These are phyloP conservation scores for Hypholoma sublateritium DNA, from an alignment of 768 basidiomycete species.

Conservation along the genomic window DNA sequence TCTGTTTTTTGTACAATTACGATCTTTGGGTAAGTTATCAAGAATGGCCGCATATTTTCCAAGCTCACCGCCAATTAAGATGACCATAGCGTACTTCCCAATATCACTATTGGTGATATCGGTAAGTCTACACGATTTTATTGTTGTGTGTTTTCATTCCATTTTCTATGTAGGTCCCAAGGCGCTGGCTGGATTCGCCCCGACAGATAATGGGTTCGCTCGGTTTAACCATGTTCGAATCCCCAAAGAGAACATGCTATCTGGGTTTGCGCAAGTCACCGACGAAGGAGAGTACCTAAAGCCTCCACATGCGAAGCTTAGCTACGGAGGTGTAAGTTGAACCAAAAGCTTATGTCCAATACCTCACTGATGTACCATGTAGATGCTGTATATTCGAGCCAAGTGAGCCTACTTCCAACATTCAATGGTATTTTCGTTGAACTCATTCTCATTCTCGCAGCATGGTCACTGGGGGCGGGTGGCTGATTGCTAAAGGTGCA, in stretches of 20 bases:
- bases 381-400: slow-evolving; percentile 78
- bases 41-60: background rate
- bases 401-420: slow-evolving; percentile 35
- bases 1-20: slow-evolving; percentile 70
- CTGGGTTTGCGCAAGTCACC: slow-evolving; percentile 70
- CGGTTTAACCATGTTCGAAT: slow-evolving; percentile 65
- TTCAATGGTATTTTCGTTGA: too few species aligned
- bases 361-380: background rate
- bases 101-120: slow-evolving; percentile 69
- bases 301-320: slow-evolving; percentile 72
- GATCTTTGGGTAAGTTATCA: slow-evolving; percentile 52
- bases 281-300: slow-evolving; percentile 61
- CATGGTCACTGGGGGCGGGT: slow-evolving; percentile 64
- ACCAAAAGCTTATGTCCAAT: background rate
- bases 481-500: slow-evolving; percentile 65
- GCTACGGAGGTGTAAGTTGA: slow-evolving; percentile 67
- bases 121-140: slow-evolving; percentile 32
- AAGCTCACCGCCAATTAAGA: slow-evolving; percentile 33
- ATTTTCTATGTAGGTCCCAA: slow-evolving; percentile 50
- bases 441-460: slow-evolving; percentile 28
- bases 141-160: background rate
- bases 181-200: slow-evolving; percentile 43
- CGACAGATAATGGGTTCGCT: slow-evolving; percentile 69
- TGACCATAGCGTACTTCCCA: slow-evolving; percentile 58
- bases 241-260: slow-evolving; percentile 72